Conservation (phyloP, 257 asterid genomes). For the Ehretia macrophylla region DNA sequence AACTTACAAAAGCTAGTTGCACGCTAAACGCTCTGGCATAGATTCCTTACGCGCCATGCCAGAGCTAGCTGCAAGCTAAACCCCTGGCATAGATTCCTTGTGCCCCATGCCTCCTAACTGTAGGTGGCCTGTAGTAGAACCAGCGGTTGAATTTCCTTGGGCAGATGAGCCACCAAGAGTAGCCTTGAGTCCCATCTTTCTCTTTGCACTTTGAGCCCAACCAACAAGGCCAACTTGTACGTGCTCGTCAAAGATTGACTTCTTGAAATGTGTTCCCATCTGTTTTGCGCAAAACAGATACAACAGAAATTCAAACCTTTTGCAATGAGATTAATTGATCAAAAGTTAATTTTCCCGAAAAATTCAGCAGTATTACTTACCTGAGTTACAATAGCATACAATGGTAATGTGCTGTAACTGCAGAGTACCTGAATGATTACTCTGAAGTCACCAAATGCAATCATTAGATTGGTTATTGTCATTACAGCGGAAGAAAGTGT, state of each 20-base stretch:
- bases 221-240: conserved; percentile 82
- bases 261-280: conserved; percentile 98
- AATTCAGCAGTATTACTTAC: conserved; percentile 28
- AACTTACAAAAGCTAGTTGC: too few species aligned
- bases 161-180: conserved; percentile 32
- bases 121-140: conserved; percentile 37
- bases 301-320: not conserved
- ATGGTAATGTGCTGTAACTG: conserved; percentile 94
- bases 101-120: conserved; percentile 40
- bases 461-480: conserved; percentile 3
- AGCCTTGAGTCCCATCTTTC: conserved; percentile 47
- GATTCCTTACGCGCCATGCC: too few species aligned
- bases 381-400: conserved; percentile 95
- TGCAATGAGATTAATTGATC: not conserved
- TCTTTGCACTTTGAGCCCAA: conserved; percentile 79
- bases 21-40: too few species aligned
- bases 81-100: conserved; percentile 15
- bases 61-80: not conserved
- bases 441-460: conserved; percentile 31
- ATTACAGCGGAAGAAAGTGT: not conserved
- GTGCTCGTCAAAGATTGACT: conserved; percentile 83
- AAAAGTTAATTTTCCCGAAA: not conserved
- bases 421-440: conserved; percentile 82
- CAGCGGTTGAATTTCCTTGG: conserved; percentile 35
- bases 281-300: conserved; percentile 16